These are phyloP conservation scores for Yarrowia osloensis DNA, from an alignment of 805 yeast genomes.

Conservation along the genomic window DNA sequence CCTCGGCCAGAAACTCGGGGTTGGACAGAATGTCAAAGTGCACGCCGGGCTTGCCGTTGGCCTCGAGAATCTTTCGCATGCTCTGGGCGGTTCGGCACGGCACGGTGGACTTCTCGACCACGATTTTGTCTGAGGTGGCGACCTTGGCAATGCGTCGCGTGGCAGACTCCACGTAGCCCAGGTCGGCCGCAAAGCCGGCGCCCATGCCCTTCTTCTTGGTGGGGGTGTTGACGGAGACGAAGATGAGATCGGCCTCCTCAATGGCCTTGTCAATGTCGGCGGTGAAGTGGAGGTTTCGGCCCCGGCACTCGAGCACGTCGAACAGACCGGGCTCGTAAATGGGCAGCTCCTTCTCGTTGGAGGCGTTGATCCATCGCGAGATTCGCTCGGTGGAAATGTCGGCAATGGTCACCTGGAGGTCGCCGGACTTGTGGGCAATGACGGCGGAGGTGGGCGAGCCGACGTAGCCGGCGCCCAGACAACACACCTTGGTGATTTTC, in stretches of 20 bases:
- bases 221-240: conserved; percentile 42
- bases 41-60: conserved; percentile 40
- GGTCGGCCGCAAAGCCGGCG: conserved; percentile 40
- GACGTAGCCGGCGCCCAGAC: conserved; percentile 42
- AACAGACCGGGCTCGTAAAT: conserved; percentile 42
- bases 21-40: conserved; percentile 40
- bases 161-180: conserved; percentile 40
- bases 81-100: conserved; percentile 41
- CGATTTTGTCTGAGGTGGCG: conserved; percentile 39
- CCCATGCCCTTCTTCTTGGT: conserved; percentile 41
- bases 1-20: conserved; percentile 42
- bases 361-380: conserved; percentile 38
- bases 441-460: conserved; percentile 42
- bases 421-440: conserved; percentile 38
- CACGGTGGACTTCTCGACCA: conserved; percentile 41
- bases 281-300: conserved; percentile 39
- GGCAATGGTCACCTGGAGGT: conserved; percentile 39
- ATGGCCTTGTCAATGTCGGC: conserved; percentile 40
- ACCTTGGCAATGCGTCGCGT: conserved; percentile 41
- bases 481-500: conserved; percentile 35
- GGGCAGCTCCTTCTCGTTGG: conserved; percentile 39
- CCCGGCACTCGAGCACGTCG: conserved; percentile 37
- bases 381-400: conserved; percentile 39
- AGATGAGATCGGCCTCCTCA: conserved; percentile 40
- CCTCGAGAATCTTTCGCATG: conserved; percentile 39